phyloP scores from a whole-genome alignment of 495 filamentous ascomycete genomes.

The Coniosporium apollinis region DNA sequence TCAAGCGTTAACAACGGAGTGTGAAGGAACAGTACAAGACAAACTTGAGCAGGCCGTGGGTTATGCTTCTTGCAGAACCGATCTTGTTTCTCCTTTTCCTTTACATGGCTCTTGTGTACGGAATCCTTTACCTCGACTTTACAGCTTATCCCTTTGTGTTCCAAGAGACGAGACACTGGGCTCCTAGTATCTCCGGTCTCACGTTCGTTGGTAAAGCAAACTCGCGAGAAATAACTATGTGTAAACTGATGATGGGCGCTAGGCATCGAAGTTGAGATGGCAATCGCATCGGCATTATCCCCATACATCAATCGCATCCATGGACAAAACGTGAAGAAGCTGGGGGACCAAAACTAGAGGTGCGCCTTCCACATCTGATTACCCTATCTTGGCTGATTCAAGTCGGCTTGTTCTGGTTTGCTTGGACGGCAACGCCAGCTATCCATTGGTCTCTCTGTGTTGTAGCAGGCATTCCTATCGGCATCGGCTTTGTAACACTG shows the following conservation, averaged over 20 bases:
- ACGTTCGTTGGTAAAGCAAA: conserved; percentile 15
- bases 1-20: background rate
- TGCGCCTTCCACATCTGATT: conserved; percentile 21
- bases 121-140: conserved; percentile 22
- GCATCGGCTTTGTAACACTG: conserved; percentile 18
- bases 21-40: conserved; percentile 10
- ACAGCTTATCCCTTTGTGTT: conserved; percentile 22
- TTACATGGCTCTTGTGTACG: conserved; percentile 25
- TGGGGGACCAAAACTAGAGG: conserved; percentile 13
- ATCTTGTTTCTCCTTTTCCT: conserved; percentile 36
- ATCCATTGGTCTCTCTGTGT: conserved; percentile 18
- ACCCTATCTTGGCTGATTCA: conserved; percentile 17
- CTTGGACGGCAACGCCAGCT: conserved; percentile 18
- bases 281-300: background rate
- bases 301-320: background rate
- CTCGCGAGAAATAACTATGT: conserved; percentile 3
- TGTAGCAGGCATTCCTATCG: conserved; percentile 17
- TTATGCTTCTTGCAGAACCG: conserved; percentile 42
- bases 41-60: conserved; percentile 42
- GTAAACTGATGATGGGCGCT: no score
- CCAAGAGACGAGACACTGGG: conserved; percentile 17
- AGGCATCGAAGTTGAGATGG: conserved; percentile 1
- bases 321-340: background rate
- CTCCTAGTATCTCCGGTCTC: conserved; percentile 15
- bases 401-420: conserved; percentile 22